These are phyloP conservation scores for Vanderwaltozyma verrucispora DNA, from an alignment of 805 yeast species.

Conservation along the genomic window DNA sequence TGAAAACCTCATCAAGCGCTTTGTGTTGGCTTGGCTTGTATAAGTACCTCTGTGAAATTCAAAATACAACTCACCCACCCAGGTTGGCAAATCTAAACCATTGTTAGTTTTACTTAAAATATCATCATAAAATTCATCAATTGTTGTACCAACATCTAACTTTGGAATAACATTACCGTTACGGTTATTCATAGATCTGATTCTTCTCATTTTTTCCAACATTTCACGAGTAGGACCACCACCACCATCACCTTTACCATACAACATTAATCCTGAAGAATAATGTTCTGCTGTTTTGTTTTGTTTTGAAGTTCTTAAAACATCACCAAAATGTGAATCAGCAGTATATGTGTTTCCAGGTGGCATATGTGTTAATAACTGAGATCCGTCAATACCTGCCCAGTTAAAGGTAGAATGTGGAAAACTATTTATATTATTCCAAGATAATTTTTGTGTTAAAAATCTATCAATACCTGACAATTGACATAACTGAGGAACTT, in stretches of 20 bases:
- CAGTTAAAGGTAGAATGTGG: conserved; percentile 90
- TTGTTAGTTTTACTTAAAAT: conserved; percentile 50
- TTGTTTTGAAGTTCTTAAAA: conserved; percentile 63
- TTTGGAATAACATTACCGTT: conserved; percentile 67
- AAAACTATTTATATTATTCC: conserved; percentile 91
- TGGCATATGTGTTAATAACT: conserved; percentile 94
- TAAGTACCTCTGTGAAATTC: conserved; percentile 97
- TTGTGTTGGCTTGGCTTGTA: conserved; percentile 84
- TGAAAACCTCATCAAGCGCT: conserved; percentile 63
- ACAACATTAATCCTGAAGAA: conserved; percentile 70
- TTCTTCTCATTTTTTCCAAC: conserved; percentile 85
- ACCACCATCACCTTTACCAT: conserved; percentile 97
- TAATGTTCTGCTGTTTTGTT: conserved; percentile 78
- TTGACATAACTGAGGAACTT: conserved; percentile 87
- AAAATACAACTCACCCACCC: conserved; percentile 90
- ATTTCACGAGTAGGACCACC: conserved; percentile 95
- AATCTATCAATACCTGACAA: conserved; percentile 77
- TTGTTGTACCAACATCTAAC: conserved; percentile 59
- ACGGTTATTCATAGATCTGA: conserved; percentile 77
- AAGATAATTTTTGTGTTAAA: conserved; percentile 85
- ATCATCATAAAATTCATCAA: conserved; percentile 70
- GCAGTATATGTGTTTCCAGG: conserved; percentile 96
- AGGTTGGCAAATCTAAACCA: conserved; percentile 64
- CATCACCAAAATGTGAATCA: conserved; percentile 87
- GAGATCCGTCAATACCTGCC: conserved; percentile 92